Evolutionary conservation across 2,329 filamentous ascomycete species (phyloP).

Genomic region (Fonsecaea monophora): DNA sequence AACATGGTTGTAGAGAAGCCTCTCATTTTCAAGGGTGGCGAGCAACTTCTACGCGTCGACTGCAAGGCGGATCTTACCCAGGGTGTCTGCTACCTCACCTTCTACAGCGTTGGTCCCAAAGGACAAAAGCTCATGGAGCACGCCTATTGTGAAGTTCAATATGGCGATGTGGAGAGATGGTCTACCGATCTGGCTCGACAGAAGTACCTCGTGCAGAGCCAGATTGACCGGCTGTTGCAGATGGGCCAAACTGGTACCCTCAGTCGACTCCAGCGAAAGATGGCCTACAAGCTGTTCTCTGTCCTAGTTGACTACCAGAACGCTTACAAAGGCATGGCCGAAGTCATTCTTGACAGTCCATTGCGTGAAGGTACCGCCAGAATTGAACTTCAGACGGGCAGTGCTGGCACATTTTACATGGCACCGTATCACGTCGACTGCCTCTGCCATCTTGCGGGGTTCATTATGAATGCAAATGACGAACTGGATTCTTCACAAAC

Average conservation of each 20-base stretch:
- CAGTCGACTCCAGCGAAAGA: slow-evolving; percentile 29
- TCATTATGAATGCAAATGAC: slow-evolving; percentile 47
- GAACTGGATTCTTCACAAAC: slow-evolving; percentile 35
- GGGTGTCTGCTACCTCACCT: slow-evolving; percentile 11
- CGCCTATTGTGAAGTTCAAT: slow-evolving; percentile 63
- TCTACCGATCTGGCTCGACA: slow-evolving; percentile 35
- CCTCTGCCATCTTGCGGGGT: slow-evolving; percentile 47
- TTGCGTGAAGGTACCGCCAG: slow-evolving; percentile 43
- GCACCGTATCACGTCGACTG: slow-evolving; percentile 47
- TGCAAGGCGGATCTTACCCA: slow-evolving; percentile 18
- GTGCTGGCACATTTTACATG: slow-evolving; percentile 37
- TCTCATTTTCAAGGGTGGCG: slow-evolving; percentile 61
- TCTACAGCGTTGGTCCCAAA: slow-evolving; percentile 41
- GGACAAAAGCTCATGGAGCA: slow-evolving; percentile 67
- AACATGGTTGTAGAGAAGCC: slow-evolving; percentile 54
- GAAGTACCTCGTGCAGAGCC: slow-evolving; percentile 39
- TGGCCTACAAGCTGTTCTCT: slow-evolving; percentile 45
- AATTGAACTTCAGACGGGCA: slow-evolving; percentile 39
- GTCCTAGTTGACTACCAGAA: slow-evolving; percentile 44
- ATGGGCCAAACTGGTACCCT: slow-evolving; percentile 11
- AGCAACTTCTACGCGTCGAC: slow-evolving; percentile 2
- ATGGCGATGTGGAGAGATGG: slow-evolving; percentile 10
- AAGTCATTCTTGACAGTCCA: slow-evolving; percentile 44
- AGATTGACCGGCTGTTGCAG: slow-evolving; percentile 34
- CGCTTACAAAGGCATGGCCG: slow-evolving; percentile 45